Evolutionary conservation across 768 basidiomycete species (phyloP).

Genomic region (Phlegmacium glaucopus): DNA sequence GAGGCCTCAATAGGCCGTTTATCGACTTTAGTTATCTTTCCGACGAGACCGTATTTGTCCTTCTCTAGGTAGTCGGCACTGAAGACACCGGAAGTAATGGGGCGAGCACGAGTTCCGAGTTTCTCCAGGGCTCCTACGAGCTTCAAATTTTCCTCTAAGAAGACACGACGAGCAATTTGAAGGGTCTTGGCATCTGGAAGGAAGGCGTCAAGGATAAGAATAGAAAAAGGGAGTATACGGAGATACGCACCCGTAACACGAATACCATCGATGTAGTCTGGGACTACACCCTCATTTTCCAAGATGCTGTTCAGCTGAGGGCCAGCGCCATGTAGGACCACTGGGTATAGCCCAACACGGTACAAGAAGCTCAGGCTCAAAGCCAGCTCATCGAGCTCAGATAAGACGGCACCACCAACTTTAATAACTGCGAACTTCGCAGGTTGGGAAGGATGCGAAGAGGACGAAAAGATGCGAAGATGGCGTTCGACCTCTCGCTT

Average conservation of each 20-base stretch:
- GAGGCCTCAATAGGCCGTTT: constrained; percentile 96
- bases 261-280: constrained; percentile 97
- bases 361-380: constrained; percentile 95
- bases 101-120: constrained; percentile 94
- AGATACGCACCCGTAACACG: constrained; percentile 81
- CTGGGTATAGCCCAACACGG: constrained; percentile 95
- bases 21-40: constrained; percentile 92
- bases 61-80: constrained; percentile 95
- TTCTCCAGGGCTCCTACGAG: constrained; percentile 91
- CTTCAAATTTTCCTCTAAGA: constrained; percentile 95
- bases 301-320: constrained; percentile 95
- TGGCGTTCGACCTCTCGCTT: constrained; percentile 98
- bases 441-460: constrained; percentile 82
- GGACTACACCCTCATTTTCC: constrained; percentile 87
- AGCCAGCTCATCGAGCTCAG: constrained; percentile 89
- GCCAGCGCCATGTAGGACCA: constrained; percentile 94
- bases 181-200: constrained; percentile 86
- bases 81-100: constrained; percentile 97
- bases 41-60: constrained; percentile 92
- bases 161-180: constrained; percentile 90
- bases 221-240: neutral
- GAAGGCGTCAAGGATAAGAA: neutral
- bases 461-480: constrained; percentile 96
- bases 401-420: constrained; percentile 93
- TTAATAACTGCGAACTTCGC: constrained; percentile 98